Evolutionary conservation across 371 early-diverging fungal species (phyloP).

Genomic region (Umbelopsis sp.): DNA sequence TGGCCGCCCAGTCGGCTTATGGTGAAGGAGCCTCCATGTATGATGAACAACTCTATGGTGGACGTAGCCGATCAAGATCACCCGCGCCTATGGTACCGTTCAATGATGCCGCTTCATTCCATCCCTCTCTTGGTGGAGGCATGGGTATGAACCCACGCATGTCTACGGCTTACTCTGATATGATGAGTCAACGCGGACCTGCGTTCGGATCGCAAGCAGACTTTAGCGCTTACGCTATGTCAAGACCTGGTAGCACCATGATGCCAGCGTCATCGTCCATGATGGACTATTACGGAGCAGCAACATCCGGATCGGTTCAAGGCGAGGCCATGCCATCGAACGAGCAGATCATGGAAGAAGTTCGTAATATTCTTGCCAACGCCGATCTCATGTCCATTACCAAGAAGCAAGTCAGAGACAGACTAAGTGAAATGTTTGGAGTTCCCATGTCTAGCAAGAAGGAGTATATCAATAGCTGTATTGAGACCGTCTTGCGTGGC

Average conservation of each 20-base stretch:
- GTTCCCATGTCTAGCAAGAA: slow-evolving; percentile 50
- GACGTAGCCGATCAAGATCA: slow-evolving; percentile 16
- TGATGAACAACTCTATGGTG: slow-evolving; percentile 1
- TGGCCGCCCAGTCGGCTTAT: slow-evolving; percentile 7
- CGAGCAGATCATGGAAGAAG: slow-evolving; percentile 76
- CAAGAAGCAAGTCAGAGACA: slow-evolving; percentile 75
- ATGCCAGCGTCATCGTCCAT: slow-evolving; percentile 1
- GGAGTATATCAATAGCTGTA: slow-evolving; percentile 59
- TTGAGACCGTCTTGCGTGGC: slow-evolving; percentile 46
- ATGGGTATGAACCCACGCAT: slow-evolving; percentile 16
- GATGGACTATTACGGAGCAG: slow-evolving; percentile 4
- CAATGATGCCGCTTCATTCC: slow-evolving; percentile 29
- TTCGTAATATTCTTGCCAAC: slow-evolving; percentile 73
- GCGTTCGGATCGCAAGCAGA: slow-evolving; percentile 12
- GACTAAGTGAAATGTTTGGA: slow-evolving; percentile 45
- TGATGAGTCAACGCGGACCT: slow-evolving; percentile 20
- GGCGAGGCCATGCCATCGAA: slow-evolving; percentile 56
- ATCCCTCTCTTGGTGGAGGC: slow-evolving; percentile 23
- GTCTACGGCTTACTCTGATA: slow-evolving; percentile 21
- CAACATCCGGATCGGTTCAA: neutral
- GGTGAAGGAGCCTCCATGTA: neutral
- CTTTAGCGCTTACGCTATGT: slow-evolving; percentile 8
- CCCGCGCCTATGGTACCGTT: slow-evolving; percentile 16
- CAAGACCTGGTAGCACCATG: slow-evolving; percentile 6
- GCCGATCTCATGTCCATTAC: slow-evolving; percentile 83